Conservation (phyloP, 2,329 filamentous ascomycete genomes). For the Juglanconis juglandina region DNA sequence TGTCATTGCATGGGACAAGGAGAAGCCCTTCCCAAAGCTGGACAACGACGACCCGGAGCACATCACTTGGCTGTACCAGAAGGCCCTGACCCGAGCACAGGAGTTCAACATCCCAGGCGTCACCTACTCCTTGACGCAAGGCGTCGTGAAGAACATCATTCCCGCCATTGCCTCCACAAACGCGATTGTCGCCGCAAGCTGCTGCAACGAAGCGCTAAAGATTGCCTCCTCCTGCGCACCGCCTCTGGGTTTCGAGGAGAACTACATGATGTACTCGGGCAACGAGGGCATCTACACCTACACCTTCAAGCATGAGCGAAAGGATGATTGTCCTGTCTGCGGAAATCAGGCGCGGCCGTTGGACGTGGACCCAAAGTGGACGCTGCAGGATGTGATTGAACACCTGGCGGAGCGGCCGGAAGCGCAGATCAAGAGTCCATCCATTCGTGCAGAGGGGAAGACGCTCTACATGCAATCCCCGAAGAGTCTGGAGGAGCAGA, state of each 20-base stretch:
- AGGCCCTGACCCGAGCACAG: conserved; percentile 73
- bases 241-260: conserved; percentile 71
- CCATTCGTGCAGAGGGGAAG: conserved; percentile 72
- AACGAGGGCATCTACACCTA: conserved; percentile 96
- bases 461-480: conserved; percentile 89
- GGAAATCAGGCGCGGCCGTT: conserved; percentile 77
- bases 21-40: conserved; percentile 76
- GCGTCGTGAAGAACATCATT: conserved; percentile 99
- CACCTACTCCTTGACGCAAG: conserved; percentile 93
- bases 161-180: conserved; percentile 97
- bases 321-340: conserved; percentile 92
- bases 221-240: conserved; percentile 81
- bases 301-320: conserved; percentile 92
- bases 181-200: conserved; percentile 90
- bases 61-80: conserved; percentile 92
- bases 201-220: conserved; percentile 96
- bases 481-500: conserved; percentile 77
- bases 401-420: conserved; percentile 79
- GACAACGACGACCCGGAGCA: conserved; percentile 97
- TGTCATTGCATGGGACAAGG: conserved; percentile 92
- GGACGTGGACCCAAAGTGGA: conserved; percentile 65
- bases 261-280: conserved; percentile 99
- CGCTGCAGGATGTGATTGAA: conserved; percentile 80
- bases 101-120: conserved; percentile 91
- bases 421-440: conserved; percentile 90